phyloP scores from a whole-genome alignment of 2,329 filamentous ascomycete species.

The Pseudogymnoascus sp. region DNA sequence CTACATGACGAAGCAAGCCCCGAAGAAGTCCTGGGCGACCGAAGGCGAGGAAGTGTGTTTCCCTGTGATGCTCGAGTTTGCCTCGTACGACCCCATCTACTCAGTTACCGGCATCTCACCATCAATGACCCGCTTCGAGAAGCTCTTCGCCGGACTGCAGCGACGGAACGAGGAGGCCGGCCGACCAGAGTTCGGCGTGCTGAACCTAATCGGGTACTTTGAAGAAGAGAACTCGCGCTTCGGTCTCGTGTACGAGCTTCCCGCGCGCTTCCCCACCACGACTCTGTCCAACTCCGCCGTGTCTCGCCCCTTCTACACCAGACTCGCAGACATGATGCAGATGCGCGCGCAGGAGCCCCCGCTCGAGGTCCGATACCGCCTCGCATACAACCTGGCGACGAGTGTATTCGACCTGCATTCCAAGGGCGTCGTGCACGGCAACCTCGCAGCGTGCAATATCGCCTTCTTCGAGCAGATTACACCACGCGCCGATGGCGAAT shows the following conservation, averaged over 20 bases:
- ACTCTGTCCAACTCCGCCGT: constrained; percentile 40
- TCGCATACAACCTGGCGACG: constrained; percentile 63
- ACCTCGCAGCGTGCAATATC: constrained; percentile 58
- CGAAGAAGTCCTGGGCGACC: not conserved
- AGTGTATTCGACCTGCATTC: constrained; percentile 67
- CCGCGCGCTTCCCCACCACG: constrained; percentile 49
- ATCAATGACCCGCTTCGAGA: constrained; percentile 56
- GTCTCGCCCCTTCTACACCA: constrained; percentile 28
- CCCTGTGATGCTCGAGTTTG: constrained; percentile 63
- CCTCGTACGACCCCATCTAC: constrained; percentile 53
- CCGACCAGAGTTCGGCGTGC: constrained; percentile 51
- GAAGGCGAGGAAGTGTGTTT: not conserved
- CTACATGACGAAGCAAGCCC: constrained; percentile 3
- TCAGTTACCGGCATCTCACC: constrained; percentile 54
- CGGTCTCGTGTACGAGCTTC: constrained; percentile 67
- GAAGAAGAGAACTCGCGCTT: constrained; percentile 65
- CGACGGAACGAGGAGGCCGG: constrained; percentile 42
- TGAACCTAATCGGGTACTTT: constrained; percentile 59
- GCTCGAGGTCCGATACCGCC: constrained; percentile 65
- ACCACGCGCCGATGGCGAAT: constrained; percentile 18
- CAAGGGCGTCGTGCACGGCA: constrained; percentile 60
- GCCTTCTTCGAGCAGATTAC: constrained; percentile 46
- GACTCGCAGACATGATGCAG: constrained; percentile 45
- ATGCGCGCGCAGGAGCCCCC: constrained; percentile 46
- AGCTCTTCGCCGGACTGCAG: constrained; percentile 48